Base-by-base conservation (phyloP, 176 grass and related monocot genomes). In the Pontederia paniculata region DNA sequence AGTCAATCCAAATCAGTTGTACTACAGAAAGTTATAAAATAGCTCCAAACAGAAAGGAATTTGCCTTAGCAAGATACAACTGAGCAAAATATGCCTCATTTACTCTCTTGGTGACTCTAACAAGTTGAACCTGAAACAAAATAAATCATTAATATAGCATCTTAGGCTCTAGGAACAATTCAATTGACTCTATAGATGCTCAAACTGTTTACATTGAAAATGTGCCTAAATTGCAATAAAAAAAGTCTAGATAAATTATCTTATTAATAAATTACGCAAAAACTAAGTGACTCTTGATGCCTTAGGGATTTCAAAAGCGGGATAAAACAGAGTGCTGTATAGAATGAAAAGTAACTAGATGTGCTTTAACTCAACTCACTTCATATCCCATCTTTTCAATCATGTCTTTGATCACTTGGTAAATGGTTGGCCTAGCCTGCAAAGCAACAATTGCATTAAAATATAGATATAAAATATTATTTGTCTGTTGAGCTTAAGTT, bases 1-100 rank as follows among this genome's bases (percentile, higher is more conserved):
- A 16, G 48, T 8, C 8, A 50, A 17, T 37, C 7, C 7, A 37
- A 50, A 8, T 18, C 16, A 8, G 16, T 43, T n/a, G 56, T 17
- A 16, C 10, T 7, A 11, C 18, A 17, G 31, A 12, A 9, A 65
- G 8, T 48, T 37, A 28, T 9, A 65, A 28, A 49, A 23, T 9
- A 49, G 17, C 49, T 31, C n/a, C 17, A 17, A 16, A 50, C 12
- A 50, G 50, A 58, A 5, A 5, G 18, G 15, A 12, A 50, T 48
- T 44, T 83, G 81, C 90, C 82, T 89, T 89, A 10, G 82, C 68
- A 60, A 96, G 75, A 58, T 81, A 86, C 22, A 96, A 63, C 60
- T 86, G 80, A 52, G 90, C 90, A 76, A 84, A 96, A 58, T 96
- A 96, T 54, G 85, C 90, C 67, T 96, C 90, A 46, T 83, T 71